A percentile compares a stretch with the other conserved stretches of the same genome.
phyloP scores from a whole-genome alignment of 495 filamentous ascomycete genomes.

The Jackrogersella minutella region DNA sequence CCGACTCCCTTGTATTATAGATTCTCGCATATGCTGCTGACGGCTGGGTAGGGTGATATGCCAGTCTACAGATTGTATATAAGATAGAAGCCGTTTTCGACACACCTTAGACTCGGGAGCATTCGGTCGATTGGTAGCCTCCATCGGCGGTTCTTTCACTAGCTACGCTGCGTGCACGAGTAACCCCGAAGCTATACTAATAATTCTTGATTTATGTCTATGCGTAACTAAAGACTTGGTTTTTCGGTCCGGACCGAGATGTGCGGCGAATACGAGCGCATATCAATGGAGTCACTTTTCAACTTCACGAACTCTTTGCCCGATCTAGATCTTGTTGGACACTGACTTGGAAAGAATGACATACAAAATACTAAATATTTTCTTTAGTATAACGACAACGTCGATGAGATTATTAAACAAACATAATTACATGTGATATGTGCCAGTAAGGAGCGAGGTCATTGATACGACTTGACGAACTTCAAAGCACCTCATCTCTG shows the following conservation, averaged over 20 bases:
- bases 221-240: not conserved
- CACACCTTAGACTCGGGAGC: slow-evolving; percentile 6
- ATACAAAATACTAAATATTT: not conserved
- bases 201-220: slow-evolving; percentile 4
- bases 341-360: not conserved
- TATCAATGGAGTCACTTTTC: slow-evolving; percentile 1
- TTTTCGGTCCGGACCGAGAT: slow-evolving; percentile 19
- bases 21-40: not conserved
- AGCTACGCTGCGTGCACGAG: not conserved
- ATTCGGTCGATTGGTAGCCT: slow-evolving; percentile 24
- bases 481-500: not conserved
- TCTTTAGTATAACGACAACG: not conserved
- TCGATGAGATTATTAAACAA: not conserved
- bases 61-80: not conserved
- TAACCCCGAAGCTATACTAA: not conserved
- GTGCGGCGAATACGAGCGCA: not conserved
- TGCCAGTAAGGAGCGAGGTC: not conserved
- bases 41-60: not conserved
- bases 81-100: not conserved
- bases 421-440: not conserved
- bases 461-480: not conserved
- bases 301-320: not conserved
- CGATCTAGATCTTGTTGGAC: not conserved
- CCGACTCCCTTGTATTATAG: not conserved
- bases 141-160: slow-evolving; percentile 4